Evolutionary conservation across 352 stramenopile species (phyloP).

Genomic region (Globisporangium orthogonon): DNA sequence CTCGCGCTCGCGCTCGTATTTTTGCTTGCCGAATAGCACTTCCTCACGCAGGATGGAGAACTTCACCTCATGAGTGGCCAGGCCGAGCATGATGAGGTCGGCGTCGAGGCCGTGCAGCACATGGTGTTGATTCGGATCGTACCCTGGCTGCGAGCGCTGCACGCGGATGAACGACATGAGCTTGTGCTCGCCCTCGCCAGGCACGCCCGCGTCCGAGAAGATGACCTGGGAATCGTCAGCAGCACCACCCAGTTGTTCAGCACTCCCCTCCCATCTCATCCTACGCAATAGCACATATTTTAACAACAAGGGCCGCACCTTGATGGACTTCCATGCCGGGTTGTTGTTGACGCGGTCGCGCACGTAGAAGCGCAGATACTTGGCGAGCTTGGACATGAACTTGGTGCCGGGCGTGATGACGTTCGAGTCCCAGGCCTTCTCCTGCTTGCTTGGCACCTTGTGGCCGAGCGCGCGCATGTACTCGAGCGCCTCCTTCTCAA

Average conservation of each 20-base stretch:
- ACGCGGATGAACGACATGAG: constrained; percentile 97
- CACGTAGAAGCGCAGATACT: constrained; percentile 90
- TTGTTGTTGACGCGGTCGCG: constrained; percentile 93
- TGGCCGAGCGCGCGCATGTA: constrained; percentile 68
- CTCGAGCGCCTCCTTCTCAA: constrained; percentile 91
- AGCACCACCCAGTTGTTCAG: not conserved
- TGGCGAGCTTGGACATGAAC: constrained; percentile 93
- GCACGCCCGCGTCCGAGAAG: constrained; percentile 94
- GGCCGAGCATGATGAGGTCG: constrained; percentile 99
- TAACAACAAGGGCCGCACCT: constrained; percentile 25
- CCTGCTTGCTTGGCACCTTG: constrained; percentile 42
- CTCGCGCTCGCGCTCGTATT: constrained; percentile 68
- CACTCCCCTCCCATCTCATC: too few species aligned
- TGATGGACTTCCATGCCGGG: constrained; percentile 92
- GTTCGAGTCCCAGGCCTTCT: constrained; percentile 97
- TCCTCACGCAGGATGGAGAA: constrained; percentile 99
- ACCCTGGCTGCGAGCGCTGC: constrained; percentile 91
- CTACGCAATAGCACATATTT: too few species aligned
- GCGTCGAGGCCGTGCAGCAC: constrained; percentile 98
- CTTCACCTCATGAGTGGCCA: constrained; percentile 98
- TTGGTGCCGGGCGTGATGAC: constrained; percentile 98
- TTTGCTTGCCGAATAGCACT: constrained; percentile 82
- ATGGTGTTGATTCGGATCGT: constrained; percentile 97
- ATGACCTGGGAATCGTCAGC: constrained; percentile 60
- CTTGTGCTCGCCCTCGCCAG: constrained; percentile 99